Base-by-base conservation (phyloP, 257 asterid genomes). In the Petunia axillaris region DNA sequence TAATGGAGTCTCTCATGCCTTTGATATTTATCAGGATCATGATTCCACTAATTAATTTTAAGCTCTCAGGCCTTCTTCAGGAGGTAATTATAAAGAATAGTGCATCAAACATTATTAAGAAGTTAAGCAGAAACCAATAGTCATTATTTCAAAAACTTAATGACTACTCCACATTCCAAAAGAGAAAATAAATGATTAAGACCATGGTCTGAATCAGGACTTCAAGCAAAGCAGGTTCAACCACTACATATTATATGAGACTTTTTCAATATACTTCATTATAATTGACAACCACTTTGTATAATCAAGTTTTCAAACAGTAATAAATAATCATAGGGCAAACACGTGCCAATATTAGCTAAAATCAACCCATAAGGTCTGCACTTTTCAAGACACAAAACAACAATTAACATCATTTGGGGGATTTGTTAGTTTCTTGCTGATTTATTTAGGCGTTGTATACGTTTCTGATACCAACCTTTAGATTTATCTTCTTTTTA, bases 121-220 rank as follows among this genome's bases (percentile, higher is more conserved):
- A 70, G 77, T 70, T 25, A 1, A 46, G 43, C 8, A 48, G 77
- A 70, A 70, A 71, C 35, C 44, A 71, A 25, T 71, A 48, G 50
- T 48, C 11, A 60, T 35, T 46, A 71, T 48, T 79, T 64, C 35
- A 48, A 44, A 63, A 46, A 50, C 75, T 62, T 48, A 60, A 79
- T 64, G 46, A 77, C 68, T 25, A 55, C 68, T 64, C 76, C 65
- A 39, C 76, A 57, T 37, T 38, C 76, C 59, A 64, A 52, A 64
- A 78, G 75, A 64, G 81, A 62, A 37, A n/a, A 15, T 63, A 79
- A 36, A 79, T 79, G 81, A 79, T 79, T 64, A 79, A 64, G 41
- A 48, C 62, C 77, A 48, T 35, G 77, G 35, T 35, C 44, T 5
- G 44, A 71, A 48, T 46, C 11, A 48, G 44, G 58, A 70, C 57